Evolutionary conservation across 2,329 filamentous ascomycete species (phyloP), one percentile per base, ranked within the genome.

Genomic region (Phyllosticta capitalensis): DNA sequence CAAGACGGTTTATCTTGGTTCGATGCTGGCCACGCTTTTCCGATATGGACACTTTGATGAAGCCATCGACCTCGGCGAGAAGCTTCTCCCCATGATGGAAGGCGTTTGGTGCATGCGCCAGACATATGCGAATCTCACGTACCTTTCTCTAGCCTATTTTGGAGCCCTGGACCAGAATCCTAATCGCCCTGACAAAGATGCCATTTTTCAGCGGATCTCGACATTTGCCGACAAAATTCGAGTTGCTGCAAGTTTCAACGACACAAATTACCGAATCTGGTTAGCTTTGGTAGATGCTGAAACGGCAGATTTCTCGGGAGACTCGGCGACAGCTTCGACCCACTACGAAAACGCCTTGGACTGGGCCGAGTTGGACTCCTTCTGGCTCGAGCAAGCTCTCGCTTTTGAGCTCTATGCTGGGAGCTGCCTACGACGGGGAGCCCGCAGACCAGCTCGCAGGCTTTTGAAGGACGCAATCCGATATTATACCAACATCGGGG

Each of bases 331-430:
- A 3, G 84, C 86, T 7, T 77, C 91, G 33, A 75, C 75, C 22
- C 75, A 81, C 52, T 92, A 90, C 66, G 89, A 92, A 68, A 78
- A 83, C 62, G 83, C 85, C 6, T 73, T 91, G 60, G 87, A 92
- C 65, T 88, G 91, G 66, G 83, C 86, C 12, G 79, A 87, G 20
- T 79, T 87, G 59, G 80, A 89, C 65, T 79, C 79, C 51, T 87
- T 88, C 63, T 67, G 81, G 2, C 81, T 90, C 55, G 88, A 92
- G 62, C 87, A 91, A 69, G 88, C 86, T 0, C 76, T 90, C 1
- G 83, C 84, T 17, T 87, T 88, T 67, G 88, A 89, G 67, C 76
- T 91, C 28, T 87, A 91, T 75, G 87, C 84, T 1, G 86, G 86
- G 9, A 86, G 84, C 67, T 83, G 90, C 62, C 77, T 89, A 57